Percentiles rank a stretch among this genome's conserved stretches.
These are phyloP conservation scores for Hebeloma cylindrosporum DNA, from an alignment of 768 basidiomycete species.

Conservation along the genomic window DNA sequence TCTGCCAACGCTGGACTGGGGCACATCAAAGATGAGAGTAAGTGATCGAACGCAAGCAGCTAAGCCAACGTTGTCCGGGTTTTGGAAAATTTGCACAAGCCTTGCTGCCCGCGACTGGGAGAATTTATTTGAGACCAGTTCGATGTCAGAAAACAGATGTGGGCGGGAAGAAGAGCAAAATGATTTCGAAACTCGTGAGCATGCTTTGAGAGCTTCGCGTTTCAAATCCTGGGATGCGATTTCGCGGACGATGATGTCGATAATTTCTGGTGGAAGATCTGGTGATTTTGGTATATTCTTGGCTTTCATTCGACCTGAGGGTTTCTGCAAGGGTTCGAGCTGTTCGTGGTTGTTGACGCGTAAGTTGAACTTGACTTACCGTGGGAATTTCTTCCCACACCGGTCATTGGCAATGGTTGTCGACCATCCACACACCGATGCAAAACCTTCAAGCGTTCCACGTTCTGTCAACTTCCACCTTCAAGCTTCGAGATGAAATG, in stretches of 20 bases:
- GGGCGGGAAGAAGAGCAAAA: neutral
- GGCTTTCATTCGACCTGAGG: neutral
- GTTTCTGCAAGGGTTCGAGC: no score
- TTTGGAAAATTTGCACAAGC: neutral
- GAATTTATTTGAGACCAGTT: neutral
- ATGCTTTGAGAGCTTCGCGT: neutral
- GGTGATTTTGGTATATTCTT: neutral
- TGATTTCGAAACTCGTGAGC: neutral
- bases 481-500: neutral
- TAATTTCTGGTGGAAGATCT: neutral
- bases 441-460: neutral
- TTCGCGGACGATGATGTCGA: neutral
- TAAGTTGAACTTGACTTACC: no score
- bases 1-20: no score
- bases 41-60: no score
- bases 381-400: no score
- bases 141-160: neutral
- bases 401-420: neutral
- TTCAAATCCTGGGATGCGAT: neutral
- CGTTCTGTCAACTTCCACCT: neutral
- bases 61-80: no score
- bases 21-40: no score
- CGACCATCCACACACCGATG: neutral
- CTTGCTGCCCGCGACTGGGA: neutral
- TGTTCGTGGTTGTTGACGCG: no score